A percentile compares a stretch with the other conserved stretches of the same genome.
Conservation (phyloP, 495 filamentous ascomycete genomes). For the Diplogelasinospora grovesii region DNA sequence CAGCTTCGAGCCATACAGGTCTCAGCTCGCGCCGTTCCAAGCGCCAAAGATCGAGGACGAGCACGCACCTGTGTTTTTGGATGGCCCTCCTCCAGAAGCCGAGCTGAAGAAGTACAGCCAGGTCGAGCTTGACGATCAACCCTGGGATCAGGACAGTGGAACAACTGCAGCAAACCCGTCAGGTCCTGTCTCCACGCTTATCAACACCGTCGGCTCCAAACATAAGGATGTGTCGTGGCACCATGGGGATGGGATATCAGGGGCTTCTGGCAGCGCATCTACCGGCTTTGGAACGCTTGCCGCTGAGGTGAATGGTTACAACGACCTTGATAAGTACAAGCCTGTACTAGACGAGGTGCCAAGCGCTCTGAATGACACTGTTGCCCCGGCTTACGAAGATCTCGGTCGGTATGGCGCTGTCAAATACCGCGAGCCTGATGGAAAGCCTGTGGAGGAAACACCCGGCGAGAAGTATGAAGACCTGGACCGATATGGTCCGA, state of each 20-base stretch:
- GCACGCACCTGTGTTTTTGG: slow-evolving; percentile 21
- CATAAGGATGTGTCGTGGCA: slow-evolving; percentile 21
- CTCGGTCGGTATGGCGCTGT: slow-evolving; percentile 20
- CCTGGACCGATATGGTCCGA: slow-evolving; percentile 14
- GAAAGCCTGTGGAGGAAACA: slow-evolving; percentile 6
- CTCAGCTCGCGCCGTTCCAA: slow-evolving; percentile 26
- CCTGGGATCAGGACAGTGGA: slow-evolving; percentile 4
- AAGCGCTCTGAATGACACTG: background rate
- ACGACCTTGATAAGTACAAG: slow-evolving; percentile 18
- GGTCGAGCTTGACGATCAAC: slow-evolving; percentile 23
- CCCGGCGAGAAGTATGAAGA: slow-evolving; percentile 9
- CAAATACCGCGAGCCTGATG: slow-evolving; percentile 19
- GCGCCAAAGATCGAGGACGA: slow-evolving; percentile 16
- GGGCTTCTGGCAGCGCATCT: background rate
- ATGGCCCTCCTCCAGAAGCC: slow-evolving; percentile 27
- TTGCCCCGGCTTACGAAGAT: slow-evolving; percentile 15
- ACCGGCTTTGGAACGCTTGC: background rate
- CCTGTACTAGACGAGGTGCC: background rate
- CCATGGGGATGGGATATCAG: slow-evolving; percentile 9
- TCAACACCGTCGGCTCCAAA: slow-evolving; percentile 10
- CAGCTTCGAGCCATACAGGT: slow-evolving; percentile 31
- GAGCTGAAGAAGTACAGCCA: slow-evolving; percentile 35
- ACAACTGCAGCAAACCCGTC: background rate
- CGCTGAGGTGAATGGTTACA: slow-evolving; percentile 1
- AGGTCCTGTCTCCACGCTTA: background rate